phyloP scores from a whole-genome alignment of 805 yeast genomes.

The Torulaspora indica region DNA sequence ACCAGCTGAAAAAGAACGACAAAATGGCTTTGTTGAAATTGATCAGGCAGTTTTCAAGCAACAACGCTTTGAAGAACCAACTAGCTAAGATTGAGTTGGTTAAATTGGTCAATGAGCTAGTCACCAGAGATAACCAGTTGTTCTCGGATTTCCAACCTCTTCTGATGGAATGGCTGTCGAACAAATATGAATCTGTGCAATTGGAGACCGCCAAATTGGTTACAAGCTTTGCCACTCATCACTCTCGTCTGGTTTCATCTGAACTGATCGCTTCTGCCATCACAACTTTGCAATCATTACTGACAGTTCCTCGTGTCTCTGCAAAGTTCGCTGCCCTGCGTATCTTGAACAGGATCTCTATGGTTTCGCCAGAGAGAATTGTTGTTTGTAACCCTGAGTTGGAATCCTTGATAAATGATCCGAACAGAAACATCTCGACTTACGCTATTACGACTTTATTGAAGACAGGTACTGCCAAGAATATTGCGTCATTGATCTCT shows the following conservation, averaged over 20 bases:
- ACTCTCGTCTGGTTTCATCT: constrained; percentile 51
- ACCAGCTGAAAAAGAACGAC: constrained; percentile 84
- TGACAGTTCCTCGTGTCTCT: constrained; percentile 84
- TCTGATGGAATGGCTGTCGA: constrained; percentile 65
- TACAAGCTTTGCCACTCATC: constrained; percentile 45
- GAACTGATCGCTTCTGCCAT: constrained; percentile 70
- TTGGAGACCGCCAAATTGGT: constrained; percentile 78
- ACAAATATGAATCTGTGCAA: constrained; percentile 84
- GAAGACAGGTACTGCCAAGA: constrained; percentile 88
- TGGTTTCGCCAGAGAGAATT: constrained; percentile 72
- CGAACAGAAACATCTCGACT: constrained; percentile 89
- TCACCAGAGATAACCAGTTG: constrained; percentile 66
- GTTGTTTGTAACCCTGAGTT: constrained; percentile 78
- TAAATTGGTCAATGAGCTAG: constrained; percentile 69
- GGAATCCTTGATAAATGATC: constrained; percentile 79
- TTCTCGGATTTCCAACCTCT: constrained; percentile 44
- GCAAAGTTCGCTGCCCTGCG: constrained; percentile 92
- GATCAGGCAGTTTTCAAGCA: constrained; percentile 67
- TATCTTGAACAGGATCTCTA: constrained; percentile 77
- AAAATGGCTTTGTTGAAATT: constrained; percentile 89
- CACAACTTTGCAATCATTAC: constrained; percentile 64
- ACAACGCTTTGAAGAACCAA: constrained; percentile 65
- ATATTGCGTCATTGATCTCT: constrained; percentile 81
- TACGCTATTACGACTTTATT: constrained; percentile 94
- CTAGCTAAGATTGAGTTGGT: constrained; percentile 82